Evolutionary conservation across 129 eudicot species (phyloP).

Genomic region (Helianthus tuberosus): DNA sequence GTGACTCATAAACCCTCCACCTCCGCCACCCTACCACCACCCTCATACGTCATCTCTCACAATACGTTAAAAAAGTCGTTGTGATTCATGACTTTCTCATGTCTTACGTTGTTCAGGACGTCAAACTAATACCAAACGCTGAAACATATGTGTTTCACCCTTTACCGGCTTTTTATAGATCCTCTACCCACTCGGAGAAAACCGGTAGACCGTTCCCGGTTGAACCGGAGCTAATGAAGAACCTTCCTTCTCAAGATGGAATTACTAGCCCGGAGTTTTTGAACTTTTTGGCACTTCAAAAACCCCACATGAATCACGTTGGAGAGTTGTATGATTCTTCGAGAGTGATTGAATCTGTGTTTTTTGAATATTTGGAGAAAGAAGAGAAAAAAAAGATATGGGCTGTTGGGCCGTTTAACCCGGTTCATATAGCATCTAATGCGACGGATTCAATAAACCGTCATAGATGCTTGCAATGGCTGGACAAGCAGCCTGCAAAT

Average conservation of each 20-base stretch:
- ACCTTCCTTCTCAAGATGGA: no score
- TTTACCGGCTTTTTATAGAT: no score
- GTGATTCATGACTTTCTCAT: conserved; percentile 10
- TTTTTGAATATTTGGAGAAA: no score
- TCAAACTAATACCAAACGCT: background rate
- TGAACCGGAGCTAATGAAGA: no score
- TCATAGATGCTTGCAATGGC: conserved; percentile 16
- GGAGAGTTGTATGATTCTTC: background rate
- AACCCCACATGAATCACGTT: background rate
- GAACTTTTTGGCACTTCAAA: background rate
- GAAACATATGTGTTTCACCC: no score
- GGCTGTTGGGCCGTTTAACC: conserved; percentile 22
- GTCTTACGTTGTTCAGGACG: conserved; percentile 18
- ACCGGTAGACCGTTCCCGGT: no score
- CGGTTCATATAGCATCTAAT: background rate
- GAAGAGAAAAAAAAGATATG: no score
- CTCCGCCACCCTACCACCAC: conserved; percentile 6
- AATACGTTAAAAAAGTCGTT: background rate
- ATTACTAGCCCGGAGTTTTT: no score
- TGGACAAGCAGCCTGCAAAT: background rate
- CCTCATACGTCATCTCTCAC: conserved; percentile 8
- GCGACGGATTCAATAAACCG: background rate
- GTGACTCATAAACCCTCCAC: background rate
- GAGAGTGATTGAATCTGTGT: no score
- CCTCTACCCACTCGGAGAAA: no score